phyloP scores from a whole-genome alignment of 345 rosid species.

The Corymbia maculata region DNA sequence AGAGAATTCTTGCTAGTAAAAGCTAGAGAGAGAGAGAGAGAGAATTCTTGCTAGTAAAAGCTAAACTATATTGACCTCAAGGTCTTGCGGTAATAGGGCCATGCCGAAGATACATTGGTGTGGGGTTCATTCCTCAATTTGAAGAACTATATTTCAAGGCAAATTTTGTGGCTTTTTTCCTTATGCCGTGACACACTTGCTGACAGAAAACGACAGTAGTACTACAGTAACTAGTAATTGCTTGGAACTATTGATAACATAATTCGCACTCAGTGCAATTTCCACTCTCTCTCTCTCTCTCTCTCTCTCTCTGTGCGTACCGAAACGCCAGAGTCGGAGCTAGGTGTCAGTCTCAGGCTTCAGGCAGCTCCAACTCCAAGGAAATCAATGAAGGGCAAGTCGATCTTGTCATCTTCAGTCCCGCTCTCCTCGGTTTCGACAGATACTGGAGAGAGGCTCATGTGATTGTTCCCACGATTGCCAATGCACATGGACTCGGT shows the following conservation, averaged over 20 bases:
- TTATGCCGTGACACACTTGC: neutral
- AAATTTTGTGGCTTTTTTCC: neutral
- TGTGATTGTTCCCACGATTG: constrained; percentile 5
- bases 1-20: neutral
- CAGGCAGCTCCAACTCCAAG: constrained; percentile 50
- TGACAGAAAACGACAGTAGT: neutral
- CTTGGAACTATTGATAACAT: neutral
- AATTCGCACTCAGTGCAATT: neutral
- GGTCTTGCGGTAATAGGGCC: neutral
- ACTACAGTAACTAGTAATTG: neutral
- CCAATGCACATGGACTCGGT: constrained; percentile 8
- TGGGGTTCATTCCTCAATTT: neutral
- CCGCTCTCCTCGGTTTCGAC: neutral
- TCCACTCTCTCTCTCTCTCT: neutral
- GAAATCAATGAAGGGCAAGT: constrained; percentile 46
- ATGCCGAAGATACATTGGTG: neutral
- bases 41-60: neutral
- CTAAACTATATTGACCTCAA: neutral
- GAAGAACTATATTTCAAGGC: neutral
- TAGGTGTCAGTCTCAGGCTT: neutral
- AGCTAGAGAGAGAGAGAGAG: neutral
- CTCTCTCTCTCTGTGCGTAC: neutral
- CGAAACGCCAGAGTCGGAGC: too few relatives aligned
- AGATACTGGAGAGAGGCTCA: neutral
- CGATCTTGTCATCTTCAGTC: constrained; percentile 6